phyloP scores from a whole-genome alignment of 306 rosid genomes.

The Luffa aegyptiaca region DNA sequence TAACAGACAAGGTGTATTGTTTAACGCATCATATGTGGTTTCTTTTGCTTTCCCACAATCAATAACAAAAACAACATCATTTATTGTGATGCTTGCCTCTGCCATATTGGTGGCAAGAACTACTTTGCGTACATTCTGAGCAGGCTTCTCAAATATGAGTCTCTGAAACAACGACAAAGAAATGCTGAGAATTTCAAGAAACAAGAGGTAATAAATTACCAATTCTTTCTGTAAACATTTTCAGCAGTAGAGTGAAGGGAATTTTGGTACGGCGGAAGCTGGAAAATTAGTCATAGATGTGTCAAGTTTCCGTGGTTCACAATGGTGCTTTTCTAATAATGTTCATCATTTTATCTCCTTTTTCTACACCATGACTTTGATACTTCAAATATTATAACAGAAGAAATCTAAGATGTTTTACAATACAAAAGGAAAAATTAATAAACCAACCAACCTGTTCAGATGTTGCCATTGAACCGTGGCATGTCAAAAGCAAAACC shows the following conservation, averaged over 20 bases:
- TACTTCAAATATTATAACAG: background rate
- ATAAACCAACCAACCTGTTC: slow-evolving; percentile 63
- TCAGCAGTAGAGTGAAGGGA: background rate
- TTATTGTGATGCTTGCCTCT: slow-evolving; percentile 96
- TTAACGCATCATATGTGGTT: slow-evolving; percentile 93
- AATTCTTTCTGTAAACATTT: background rate
- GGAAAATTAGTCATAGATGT: background rate
- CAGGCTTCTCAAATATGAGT: slow-evolving; percentile 81
- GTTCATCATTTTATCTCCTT: background rate
- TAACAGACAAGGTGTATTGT: slow-evolving; percentile 87
- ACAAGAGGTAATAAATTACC: background rate
- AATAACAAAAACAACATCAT: slow-evolving; percentile 82
- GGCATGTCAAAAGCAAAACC: slow-evolving; percentile 82
- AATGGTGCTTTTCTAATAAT: background rate
- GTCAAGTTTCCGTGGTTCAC: background rate
- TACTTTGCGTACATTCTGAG: slow-evolving; percentile 79
- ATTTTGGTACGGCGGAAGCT: background rate
- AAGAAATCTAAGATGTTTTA: background rate
- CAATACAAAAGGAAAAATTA: background rate
- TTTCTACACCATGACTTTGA: background rate
- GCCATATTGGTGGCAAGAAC: slow-evolving; percentile 98
- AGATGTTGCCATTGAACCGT: slow-evolving; percentile 94
- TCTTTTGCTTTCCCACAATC: slow-evolving; percentile 99
- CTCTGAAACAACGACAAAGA: slow-evolving; percentile 37
- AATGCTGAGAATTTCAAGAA: background rate